Conservation (phyloP, 768 basidiomycete genomes). For the Chalciporus sphaerocephalus region DNA sequence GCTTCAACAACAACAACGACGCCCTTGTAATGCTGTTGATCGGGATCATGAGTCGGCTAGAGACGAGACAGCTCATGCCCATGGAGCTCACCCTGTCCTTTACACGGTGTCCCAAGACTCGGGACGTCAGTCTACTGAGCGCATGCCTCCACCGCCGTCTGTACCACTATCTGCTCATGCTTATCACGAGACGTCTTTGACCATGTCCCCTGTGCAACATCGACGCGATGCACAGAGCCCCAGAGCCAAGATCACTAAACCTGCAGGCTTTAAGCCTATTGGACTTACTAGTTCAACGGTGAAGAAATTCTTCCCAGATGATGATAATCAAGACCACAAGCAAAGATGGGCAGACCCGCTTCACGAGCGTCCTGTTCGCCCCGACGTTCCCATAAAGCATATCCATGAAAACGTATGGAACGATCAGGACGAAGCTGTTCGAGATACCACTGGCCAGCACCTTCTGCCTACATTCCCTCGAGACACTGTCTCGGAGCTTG, state of each 20-base stretch:
- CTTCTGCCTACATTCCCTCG: slow-evolving; percentile 3
- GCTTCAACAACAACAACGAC: slow-evolving; percentile 21
- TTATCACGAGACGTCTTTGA: slow-evolving; percentile 10
- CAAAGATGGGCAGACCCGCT: slow-evolving; percentile 21
- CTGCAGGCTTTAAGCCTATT: slow-evolving; percentile 65
- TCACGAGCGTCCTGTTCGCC: slow-evolving; percentile 15
- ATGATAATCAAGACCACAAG: slow-evolving; percentile 65
- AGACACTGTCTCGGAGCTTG: slow-evolving; percentile 9
- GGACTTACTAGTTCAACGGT: slow-evolving; percentile 50
- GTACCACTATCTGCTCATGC: slow-evolving; percentile 21
- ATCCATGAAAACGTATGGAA: slow-evolving; percentile 17
- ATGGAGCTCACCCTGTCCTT: slow-evolving; percentile 35
- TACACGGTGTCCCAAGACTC: slow-evolving; percentile 20
- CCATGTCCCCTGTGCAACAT: slow-evolving; percentile 8
- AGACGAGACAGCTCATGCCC: slow-evolving; percentile 35
- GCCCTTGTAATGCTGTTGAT: slow-evolving; percentile 13
- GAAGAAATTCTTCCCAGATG: slow-evolving; percentile 78
- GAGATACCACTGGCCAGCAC: slow-evolving; percentile 1
- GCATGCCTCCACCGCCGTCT: slow-evolving; percentile 33
- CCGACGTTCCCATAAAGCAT: slow-evolving; percentile 29
- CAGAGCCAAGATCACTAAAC: slow-evolving; percentile 31
- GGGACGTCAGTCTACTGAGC: slow-evolving; percentile 22
- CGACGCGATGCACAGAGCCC: slow-evolving; percentile 19
- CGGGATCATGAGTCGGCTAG: slow-evolving; percentile 26
- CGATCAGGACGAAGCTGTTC: slow-evolving; percentile 20